Base-by-base conservation (phyloP, 1,284 basidiomycete genomes). In the Melampsora americana region DNA sequence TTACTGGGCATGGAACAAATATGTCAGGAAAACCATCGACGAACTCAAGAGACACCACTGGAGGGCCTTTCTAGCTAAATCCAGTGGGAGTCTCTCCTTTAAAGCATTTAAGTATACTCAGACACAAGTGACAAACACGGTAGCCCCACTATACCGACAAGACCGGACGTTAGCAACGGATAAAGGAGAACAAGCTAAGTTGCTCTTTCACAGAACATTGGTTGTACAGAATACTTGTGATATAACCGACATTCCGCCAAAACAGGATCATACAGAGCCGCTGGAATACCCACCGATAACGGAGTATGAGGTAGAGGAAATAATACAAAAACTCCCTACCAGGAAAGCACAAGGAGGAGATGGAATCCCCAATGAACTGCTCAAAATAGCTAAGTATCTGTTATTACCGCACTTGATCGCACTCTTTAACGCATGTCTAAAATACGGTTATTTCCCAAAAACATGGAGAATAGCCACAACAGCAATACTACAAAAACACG, bases 311-410 rank as follows among this genome's bases (percentile, higher is more conserved):
- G 3, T 66, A 9, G 1, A 20, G 7, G 9, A 14, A 3, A 7
- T 23, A 35, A 46, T 66, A 4, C 16, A 7, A 4, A 46, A 14
- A 14, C 23, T 69, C 48, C 3, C 23, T 18, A 48, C 9, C 26
- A 69, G 56, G 48, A 69, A 69, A 23, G 67, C 67, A 7, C 4
- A 46, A 14, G 67, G 67, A 4, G 26, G 32, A 53, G 67, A 69
- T 23, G 23, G 46, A 3, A 48, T 53, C 26, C 46, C 48, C 26
- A 69, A 69, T 56, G 65, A 66, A n/a, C 20, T 48, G 23, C 11
- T 66, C 2, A 46, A 48, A 46, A 44, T 23, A 20, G 28, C 46
- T 14, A 18, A 35, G 30, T 12, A 39, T 14, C 4, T 26, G 9
- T 20, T 67, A 23, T 4, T 42, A 5, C 32, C 32, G 9, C 5